Evolutionary conservation across 176 grass and related monocot species (phyloP).

Genomic region (Lolium multiflorum): DNA sequence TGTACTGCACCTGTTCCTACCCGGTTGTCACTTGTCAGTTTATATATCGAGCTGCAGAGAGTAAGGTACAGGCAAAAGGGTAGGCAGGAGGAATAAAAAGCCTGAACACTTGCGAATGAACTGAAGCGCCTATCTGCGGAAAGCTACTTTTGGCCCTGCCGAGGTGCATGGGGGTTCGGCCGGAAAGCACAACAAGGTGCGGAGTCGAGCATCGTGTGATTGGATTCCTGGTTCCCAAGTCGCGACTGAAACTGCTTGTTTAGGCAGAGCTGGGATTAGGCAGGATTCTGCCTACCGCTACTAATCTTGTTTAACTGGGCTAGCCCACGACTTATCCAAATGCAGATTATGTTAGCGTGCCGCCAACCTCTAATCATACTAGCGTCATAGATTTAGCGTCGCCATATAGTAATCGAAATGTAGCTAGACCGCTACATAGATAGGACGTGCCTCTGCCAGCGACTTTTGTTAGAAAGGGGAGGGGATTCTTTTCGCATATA

Average conservation of each 20-base stretch:
- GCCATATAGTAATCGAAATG: slow-evolving; percentile 9
- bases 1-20: neutral
- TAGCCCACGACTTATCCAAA: slow-evolving; percentile 48
- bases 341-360: slow-evolving; percentile 6
- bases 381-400: slow-evolving; percentile 17
- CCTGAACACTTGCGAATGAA: slow-evolving; percentile 21
- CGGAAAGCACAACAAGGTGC: neutral
- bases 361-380: slow-evolving; percentile 20
- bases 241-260: slow-evolving; percentile 40
- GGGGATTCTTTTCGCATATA: neutral
- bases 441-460: slow-evolving; percentile 17
- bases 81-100: slow-evolving; percentile 30
- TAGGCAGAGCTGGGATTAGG: slow-evolving; percentile 39
- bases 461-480: slow-evolving; percentile 3
- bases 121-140: slow-evolving; percentile 16
- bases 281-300: slow-evolving; percentile 49
- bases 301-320: slow-evolving; percentile 22
- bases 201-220: slow-evolving; percentile 37
- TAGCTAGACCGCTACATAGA: neutral
- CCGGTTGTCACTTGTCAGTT: no score
- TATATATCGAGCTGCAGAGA: neutral
- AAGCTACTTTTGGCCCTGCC: slow-evolving; percentile 49
- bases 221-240: slow-evolving; percentile 44
- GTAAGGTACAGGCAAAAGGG: neutral
- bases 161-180: slow-evolving; percentile 34